Evolutionary conservation across 2,329 filamentous ascomycete genomes (phyloP).

Genomic region (Colletotrichum sp.): DNA sequence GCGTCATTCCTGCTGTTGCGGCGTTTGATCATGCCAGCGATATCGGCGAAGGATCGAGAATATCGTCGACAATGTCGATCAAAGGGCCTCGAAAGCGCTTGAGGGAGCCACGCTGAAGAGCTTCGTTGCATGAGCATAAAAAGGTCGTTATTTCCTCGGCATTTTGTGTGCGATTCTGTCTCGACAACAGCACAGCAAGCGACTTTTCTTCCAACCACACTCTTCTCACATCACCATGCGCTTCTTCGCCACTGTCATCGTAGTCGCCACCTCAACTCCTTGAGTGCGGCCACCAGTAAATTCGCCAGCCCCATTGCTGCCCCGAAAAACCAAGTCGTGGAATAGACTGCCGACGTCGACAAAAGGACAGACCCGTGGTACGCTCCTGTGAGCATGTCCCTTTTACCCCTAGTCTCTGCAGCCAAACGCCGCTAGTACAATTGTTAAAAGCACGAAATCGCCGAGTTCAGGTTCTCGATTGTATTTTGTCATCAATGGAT

Average conservation of each 20-base stretch:
- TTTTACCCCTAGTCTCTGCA: not conserved
- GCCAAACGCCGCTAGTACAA: not conserved
- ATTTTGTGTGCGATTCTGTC: not conserved
- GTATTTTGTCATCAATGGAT: not conserved
- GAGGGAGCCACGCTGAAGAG: not conserved
- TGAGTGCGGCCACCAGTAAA: not conserved
- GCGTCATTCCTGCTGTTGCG: not conserved
- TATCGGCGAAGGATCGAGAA: not conserved
- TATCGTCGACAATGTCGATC: not conserved
- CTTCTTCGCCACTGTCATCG: not conserved
- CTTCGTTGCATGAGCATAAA: not conserved
- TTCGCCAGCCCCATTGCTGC: not conserved
- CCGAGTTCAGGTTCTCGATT: not conserved
- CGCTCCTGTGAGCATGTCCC: not conserved
- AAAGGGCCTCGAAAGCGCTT: not conserved
- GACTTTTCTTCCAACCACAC: not conserved
- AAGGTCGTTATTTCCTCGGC: not conserved
- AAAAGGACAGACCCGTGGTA: not conserved
- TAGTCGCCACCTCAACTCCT: not conserved
- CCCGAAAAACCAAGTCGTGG: not conserved
- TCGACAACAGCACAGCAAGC: not conserved
- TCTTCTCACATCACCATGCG: not conserved
- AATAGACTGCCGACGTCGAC: not conserved
- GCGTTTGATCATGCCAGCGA: not conserved
- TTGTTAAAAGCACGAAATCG: not conserved